Evolutionary conservation across 768 basidiomycete genomes (phyloP), one percentile per base, ranked within the genome.

Genomic region (Lentinus tigrinus): DNA sequence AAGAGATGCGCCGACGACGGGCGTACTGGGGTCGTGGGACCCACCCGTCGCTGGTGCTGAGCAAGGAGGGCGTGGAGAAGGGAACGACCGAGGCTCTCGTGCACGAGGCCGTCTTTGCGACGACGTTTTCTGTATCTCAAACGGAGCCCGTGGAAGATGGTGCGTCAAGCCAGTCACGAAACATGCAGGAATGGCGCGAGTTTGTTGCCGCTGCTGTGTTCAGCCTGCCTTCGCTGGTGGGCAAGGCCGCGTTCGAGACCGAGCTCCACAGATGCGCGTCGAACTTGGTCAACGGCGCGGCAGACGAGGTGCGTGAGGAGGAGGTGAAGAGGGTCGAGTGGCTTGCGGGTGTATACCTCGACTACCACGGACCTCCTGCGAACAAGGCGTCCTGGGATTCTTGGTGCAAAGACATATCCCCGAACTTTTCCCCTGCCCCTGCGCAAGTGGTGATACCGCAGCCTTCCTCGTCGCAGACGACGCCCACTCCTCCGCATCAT

Each of bases 31-130:
- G 91, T 14, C 76, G 88, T 56, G 77, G 75, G 52, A 85, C 83
- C 9, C 93, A 94, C 75, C 88, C 88, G 10, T 84, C 91, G 62
- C 71, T 92, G 23, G 73, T 81, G n/a, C 61, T 75, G 51, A 75
- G 70, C 50, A 67, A 56, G 34, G 72, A 76, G n/a, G n/a, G n/a
- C 55, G 77, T 93, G 34, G 77, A 81, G 64, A 85, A 82, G 48
- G 92, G 91, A 13, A 85, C 84, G 0, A 81, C 85, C 39, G 92
- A 93, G 69, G 91, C 93, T 1, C 78, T 95, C 6, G 73, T 88
- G 0, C 93, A 95, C 65, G 93, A 94, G 71, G 74, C 83, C 11
- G 85, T 91, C 13, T 94, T 94, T 68, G 87, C 81, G 13, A 92
- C 91, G 1, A 85, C 83, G 14, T 91, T 88, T 67, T 43, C 48